Evolutionary conservation across 257 asterid species (phyloP).

Genomic region (Nicotiana tabacum): DNA sequence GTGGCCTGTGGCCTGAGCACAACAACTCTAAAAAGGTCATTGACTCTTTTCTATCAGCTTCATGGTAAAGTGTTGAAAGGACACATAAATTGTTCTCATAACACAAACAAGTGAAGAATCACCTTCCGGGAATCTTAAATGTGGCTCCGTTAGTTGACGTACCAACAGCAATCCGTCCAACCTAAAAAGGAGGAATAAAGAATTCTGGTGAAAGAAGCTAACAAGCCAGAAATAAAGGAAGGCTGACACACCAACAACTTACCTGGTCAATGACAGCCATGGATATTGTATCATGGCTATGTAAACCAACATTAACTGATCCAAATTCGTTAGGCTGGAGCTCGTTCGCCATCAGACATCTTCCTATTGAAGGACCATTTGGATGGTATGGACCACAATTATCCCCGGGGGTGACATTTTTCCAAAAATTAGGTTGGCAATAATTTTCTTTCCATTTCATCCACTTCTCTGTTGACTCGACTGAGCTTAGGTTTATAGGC

Average conservation of each 20-base stretch:
- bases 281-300: conserved; percentile 92
- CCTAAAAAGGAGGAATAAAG: conserved; percentile 31
- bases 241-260: conserved; percentile 22
- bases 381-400: conserved; percentile 85
- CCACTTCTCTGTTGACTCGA: conserved; percentile 80
- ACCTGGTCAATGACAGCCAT: conserved; percentile 92
- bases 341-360: conserved; percentile 27
- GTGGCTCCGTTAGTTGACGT: conserved; percentile 97
- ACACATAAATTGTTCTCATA: background rate
- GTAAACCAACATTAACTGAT: conserved; percentile 32
- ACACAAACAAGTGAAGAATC: conserved; percentile 8
- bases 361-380: conserved; percentile 4
- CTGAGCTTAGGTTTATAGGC: conserved; percentile 79
- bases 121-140: conserved; percentile 98
- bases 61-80: background rate
- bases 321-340: conserved; percentile 23
- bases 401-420: conserved; percentile 53
- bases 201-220: background rate
- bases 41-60: background rate
- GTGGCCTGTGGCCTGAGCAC: background rate
- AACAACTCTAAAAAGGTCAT: background rate
- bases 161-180: conserved; percentile 79
- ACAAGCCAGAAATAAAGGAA: conserved; percentile 3
- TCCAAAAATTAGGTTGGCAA: conserved; percentile 89
- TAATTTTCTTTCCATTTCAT: conserved; percentile 55